Evolutionary conservation across 306 rosid genomes (phyloP), one percentile per base, ranked within the genome.

Genomic region (Cajanus cajan): DNA sequence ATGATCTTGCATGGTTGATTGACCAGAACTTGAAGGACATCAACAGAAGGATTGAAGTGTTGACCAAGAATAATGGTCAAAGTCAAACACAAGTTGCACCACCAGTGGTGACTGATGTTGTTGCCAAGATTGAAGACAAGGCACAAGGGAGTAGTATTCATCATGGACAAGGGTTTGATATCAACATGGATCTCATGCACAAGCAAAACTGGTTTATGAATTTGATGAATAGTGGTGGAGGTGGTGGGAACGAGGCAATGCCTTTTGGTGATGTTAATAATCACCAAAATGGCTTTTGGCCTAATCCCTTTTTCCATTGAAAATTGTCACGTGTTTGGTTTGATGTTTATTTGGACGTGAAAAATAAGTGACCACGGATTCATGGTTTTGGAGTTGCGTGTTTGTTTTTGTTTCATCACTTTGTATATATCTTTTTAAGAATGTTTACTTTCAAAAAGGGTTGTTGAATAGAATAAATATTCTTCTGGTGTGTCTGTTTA

Each of bases 11-110:
- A 6, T 82, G 83, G 83, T 80, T 85, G 68, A 79, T 82, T 57
- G 88, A 85, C 24, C 88, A 85, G 36, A 78, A 82, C 34, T 65
- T 85, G 84, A 85, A 78, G 80, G 86, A 85, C 3, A 79, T 82
- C 7, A 82, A 82, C 33, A 33, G 88, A 52, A 78, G 88, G 73
- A 59, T 82, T 25, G 88, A 78, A 40, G 5, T 11, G 12, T 64
- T 85, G 82, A 71, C 41, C 9, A 85, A 74, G 76, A 74, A 72
- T 78, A 74, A 72, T 78, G 41, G 77, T 59, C 85, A 77, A 8
- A 68, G 33, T 36, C 84, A 78, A 22, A 2, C 66, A 1, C 83
- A 68, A 33, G 50, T 71, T 31, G 80, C 59, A 9, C 18, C 85
- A 16, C 74, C 82, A 14, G 51, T 55, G 18, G 54, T 61, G 59